Percentiles rank a stretch among this genome's conserved stretches.
Evolutionary conservation across 768 basidiomycete genomes (phyloP).

Genomic region (Holtermannia corniformis): DNA sequence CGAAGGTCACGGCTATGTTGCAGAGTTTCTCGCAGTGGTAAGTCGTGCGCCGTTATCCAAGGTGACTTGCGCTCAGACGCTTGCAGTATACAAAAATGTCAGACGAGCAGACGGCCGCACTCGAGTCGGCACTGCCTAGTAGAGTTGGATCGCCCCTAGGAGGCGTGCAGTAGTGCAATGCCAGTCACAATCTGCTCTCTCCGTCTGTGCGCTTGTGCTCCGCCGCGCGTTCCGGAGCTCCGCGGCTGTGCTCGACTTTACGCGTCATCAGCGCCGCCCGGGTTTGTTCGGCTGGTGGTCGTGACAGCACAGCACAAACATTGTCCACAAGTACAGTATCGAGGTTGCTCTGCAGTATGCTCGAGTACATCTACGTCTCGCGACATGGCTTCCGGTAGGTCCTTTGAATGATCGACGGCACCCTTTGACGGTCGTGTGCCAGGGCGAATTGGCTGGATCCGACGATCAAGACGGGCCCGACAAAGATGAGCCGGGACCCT

Average conservation of each 20-base stretch:
- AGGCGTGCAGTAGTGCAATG: no score
- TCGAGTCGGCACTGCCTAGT: not conserved
- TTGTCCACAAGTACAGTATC: no score
- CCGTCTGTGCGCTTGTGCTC: no score
- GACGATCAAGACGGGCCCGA: slow-evolving; percentile 28
- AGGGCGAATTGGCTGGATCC: slow-evolving; percentile 40
- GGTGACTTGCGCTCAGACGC: no score
- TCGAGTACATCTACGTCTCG: slow-evolving; percentile 40
- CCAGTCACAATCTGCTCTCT: no score
- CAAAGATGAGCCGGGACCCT: slow-evolving; percentile 39
- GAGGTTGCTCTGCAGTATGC: no score
- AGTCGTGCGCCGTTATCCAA: slow-evolving; percentile 1
- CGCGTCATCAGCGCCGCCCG: no score
- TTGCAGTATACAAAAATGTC: not conserved
- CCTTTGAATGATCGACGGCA: not conserved
- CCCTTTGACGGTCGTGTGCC: not conserved
- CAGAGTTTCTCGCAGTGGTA: slow-evolving; percentile 22
- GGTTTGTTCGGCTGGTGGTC: no score
- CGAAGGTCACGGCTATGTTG: slow-evolving; percentile 17
- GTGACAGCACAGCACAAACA: no score
- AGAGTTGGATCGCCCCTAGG: not conserved
- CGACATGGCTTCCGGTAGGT: slow-evolving; percentile 37
- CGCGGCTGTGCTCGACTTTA: no score
- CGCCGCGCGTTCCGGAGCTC: no score
- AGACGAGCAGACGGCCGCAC: not conserved